Conservation (phyloP, 2,329 filamentous ascomycete genomes). For the Fusarium sp. region DNA sequence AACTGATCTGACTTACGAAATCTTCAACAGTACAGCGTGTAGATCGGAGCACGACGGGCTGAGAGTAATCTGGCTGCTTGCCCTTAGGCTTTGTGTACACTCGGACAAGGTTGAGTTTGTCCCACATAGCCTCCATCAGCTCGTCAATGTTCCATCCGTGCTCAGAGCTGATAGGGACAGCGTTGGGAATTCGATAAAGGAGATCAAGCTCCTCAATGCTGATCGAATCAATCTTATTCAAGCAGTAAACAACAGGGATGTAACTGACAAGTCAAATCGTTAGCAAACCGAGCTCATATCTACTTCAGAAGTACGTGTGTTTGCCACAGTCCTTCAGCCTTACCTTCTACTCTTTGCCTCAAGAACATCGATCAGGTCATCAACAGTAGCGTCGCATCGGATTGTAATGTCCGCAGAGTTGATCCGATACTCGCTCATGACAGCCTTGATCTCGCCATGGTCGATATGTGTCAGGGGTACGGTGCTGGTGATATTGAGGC, state of each 20-base stretch:
- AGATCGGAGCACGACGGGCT: slow-evolving; percentile 89
- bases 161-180: slow-evolving; percentile 96
- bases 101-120: slow-evolving; percentile 89
- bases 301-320: background rate
- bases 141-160: slow-evolving; percentile 99
- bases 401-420: slow-evolving; percentile 97
- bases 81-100: slow-evolving; percentile 99
- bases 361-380: slow-evolving; percentile 95
- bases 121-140: slow-evolving; percentile 98
- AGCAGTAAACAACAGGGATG: slow-evolving; percentile 97
- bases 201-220: slow-evolving; percentile 97
- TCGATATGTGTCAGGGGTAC: slow-evolving; percentile 93
- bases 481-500: slow-evolving; percentile 95
- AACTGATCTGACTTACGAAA: slow-evolving; percentile 76
- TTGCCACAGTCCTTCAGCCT: slow-evolving; percentile 24
- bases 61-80: slow-evolving; percentile 89
- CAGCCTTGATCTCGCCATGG: slow-evolving; percentile 95
- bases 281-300: slow-evolving; percentile 20
- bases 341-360: slow-evolving; percentile 85
- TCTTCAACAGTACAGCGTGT: slow-evolving; percentile 92
- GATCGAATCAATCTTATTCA: slow-evolving; percentile 99
- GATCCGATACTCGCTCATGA: slow-evolving; percentile 97
- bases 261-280: slow-evolving; percentile 69
- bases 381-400: slow-evolving; percentile 95
- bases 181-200: slow-evolving; percentile 95